Evolutionary conservation across 192 early-diverging fungal species (phyloP).

Genomic region (Phlyctochytrium planicorne): DNA sequence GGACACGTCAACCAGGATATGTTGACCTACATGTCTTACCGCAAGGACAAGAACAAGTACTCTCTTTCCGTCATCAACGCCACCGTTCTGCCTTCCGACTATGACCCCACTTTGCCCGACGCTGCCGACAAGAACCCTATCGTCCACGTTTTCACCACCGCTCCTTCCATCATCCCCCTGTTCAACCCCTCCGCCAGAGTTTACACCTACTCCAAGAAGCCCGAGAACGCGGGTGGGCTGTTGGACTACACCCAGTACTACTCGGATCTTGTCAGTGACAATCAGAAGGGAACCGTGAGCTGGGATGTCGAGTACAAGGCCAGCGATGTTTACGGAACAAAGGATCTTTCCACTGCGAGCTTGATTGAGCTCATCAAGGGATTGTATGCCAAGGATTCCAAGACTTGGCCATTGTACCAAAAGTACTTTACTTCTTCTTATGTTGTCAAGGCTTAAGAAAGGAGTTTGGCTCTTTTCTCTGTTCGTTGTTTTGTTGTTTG

Average conservation of each 20-base stretch:
- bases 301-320: conserved; percentile 25
- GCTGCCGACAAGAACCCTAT: conserved; percentile 19
- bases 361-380: conserved; percentile 8
- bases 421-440: conserved; percentile 3
- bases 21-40: conserved; percentile 21
- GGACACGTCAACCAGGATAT: conserved; percentile 34
- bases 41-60: conserved; percentile 8
- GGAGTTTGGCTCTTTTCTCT: neutral
- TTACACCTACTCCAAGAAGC: conserved; percentile 6
- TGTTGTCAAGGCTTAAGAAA: neutral
- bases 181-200: neutral
- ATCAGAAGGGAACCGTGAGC: conserved; percentile 11
- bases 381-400: conserved; percentile 12
- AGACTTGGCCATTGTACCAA: conserved; percentile 15
- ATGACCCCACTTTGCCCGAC: neutral
- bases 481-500: neutral
- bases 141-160: neutral
- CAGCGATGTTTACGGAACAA: conserved; percentile 19
- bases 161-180: conserved; percentile 1
- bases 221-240: conserved; percentile 6
- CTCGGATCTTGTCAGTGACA: conserved; percentile 20
- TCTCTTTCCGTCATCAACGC: conserved; percentile 15
- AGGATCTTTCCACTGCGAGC: conserved; percentile 16
- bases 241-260: conserved; percentile 28
- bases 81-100: neutral